These are phyloP conservation scores for Nothopassalora personata DNA, from an alignment of 2,329 filamentous ascomycete species.

Conservation along the genomic window DNA sequence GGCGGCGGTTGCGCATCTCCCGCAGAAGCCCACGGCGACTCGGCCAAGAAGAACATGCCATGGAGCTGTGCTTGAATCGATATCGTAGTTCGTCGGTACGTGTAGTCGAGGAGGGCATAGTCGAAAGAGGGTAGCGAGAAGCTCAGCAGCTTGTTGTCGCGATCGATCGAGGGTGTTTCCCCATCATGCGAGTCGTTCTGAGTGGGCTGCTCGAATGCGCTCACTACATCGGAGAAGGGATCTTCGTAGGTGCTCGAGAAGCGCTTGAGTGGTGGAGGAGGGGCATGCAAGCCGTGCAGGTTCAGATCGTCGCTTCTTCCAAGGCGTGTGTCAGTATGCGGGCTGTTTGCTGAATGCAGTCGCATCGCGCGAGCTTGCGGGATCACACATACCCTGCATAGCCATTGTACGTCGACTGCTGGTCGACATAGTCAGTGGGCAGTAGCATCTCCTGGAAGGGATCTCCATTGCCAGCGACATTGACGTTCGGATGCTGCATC, in stretches of 20 bases:
- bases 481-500: constrained; percentile 47
- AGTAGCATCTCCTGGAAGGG: constrained; percentile 43
- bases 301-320: constrained; percentile 29
- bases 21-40: constrained; percentile 62
- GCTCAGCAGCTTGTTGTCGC: constrained; percentile 54
- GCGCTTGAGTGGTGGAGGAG: constrained; percentile 29
- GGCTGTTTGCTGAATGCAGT: not conserved
- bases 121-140: constrained; percentile 46
- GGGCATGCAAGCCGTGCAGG: constrained; percentile 21
- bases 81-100: constrained; percentile 58
- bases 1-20: constrained; percentile 56
- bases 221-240: constrained; percentile 48
- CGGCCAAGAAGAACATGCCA: constrained; percentile 84
- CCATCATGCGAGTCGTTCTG: constrained; percentile 33
- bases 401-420: constrained; percentile 55
- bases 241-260: constrained; percentile 43
- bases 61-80: constrained; percentile 71
- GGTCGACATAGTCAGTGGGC: constrained; percentile 52
- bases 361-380: not conserved
- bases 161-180: constrained; percentile 56
- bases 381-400: constrained; percentile 50
- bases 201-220: constrained; percentile 43
- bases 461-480: constrained; percentile 39
- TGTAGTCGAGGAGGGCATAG: constrained; percentile 61
- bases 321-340: not conserved